Percentiles rank a stretch among this genome's conserved stretches.
phyloP scores from a whole-genome alignment of 129 eudicot species.

The Tagetes patula region DNA sequence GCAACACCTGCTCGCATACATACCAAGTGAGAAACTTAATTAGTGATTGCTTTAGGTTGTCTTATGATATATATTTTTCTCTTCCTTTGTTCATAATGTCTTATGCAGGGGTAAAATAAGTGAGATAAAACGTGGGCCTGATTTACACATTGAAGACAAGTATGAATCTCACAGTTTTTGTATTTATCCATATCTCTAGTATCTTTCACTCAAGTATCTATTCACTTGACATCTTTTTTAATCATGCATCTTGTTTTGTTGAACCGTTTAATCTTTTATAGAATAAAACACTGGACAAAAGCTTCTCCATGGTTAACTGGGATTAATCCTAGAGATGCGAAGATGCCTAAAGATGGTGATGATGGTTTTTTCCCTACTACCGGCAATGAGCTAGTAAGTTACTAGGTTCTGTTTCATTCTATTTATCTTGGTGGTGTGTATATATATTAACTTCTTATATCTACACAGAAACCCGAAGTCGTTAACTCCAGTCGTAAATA shows the following conservation, averaged over 20 bases:
- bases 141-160: slow-evolving; percentile 63
- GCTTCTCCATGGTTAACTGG: slow-evolving; percentile 93
- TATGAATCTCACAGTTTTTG: slow-evolving; percentile 32
- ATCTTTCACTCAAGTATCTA: not conserved
- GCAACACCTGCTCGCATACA: slow-evolving; percentile 89
- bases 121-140: slow-evolving; percentile 73
- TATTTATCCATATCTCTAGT: not conserved
- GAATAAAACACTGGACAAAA: slow-evolving; percentile 72
- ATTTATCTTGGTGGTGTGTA: slow-evolving; percentile 4
- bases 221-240: not conserved
- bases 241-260: slow-evolving; percentile 20
- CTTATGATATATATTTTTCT: not conserved
- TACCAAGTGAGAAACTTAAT: slow-evolving; percentile 51
- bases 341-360: slow-evolving; percentile 92
- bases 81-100: slow-evolving; percentile 21
- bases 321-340: slow-evolving; percentile 76
- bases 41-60: slow-evolving; percentile 4
- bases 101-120: slow-evolving; percentile 59
- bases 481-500: slow-evolving; percentile 85
- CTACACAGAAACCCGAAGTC: slow-evolving; percentile 83
- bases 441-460: slow-evolving; percentile 11
- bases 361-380: slow-evolving; percentile 94
- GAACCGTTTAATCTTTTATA: slow-evolving; percentile 25
- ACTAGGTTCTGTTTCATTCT: not conserved
- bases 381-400: slow-evolving; percentile 81